Conservation (phyloP, 2,329 filamentous ascomycete genomes). For the Xylaria sp. region DNA sequence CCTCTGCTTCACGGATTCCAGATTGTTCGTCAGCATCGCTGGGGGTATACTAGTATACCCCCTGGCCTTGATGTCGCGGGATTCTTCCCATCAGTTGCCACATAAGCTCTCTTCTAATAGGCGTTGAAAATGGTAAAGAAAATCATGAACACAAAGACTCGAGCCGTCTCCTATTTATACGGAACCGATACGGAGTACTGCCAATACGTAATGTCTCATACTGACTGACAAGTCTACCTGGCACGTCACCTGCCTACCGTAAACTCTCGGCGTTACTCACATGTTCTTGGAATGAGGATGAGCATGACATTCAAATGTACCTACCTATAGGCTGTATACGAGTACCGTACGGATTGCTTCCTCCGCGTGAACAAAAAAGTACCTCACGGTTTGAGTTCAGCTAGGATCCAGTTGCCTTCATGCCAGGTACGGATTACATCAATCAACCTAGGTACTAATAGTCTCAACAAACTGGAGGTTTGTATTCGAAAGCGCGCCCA, state of each 20-base stretch:
- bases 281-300: neutral
- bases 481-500: no score
- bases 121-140: no score
- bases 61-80: neutral
- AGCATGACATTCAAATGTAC: neutral
- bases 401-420: neutral
- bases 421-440: no score
- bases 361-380: neutral
- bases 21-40: conserved; percentile 3
- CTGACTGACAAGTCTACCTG: neutral
- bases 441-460: no score
- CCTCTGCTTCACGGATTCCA: conserved; percentile 14
- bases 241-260: neutral
- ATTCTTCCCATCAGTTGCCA: neutral
- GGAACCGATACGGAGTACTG: no score
- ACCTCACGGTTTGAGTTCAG: neutral
- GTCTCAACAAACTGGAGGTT: no score
- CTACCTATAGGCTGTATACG: no score
- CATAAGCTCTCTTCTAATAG: neutral
- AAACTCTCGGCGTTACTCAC: neutral
- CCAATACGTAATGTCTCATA: neutral
- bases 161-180: no score
- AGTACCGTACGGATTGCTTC: no score
- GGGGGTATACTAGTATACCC: neutral
- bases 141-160: no score